phyloP scores from a whole-genome alignment of 169 alveolate genomes.

The Hammondia hammondi region DNA sequence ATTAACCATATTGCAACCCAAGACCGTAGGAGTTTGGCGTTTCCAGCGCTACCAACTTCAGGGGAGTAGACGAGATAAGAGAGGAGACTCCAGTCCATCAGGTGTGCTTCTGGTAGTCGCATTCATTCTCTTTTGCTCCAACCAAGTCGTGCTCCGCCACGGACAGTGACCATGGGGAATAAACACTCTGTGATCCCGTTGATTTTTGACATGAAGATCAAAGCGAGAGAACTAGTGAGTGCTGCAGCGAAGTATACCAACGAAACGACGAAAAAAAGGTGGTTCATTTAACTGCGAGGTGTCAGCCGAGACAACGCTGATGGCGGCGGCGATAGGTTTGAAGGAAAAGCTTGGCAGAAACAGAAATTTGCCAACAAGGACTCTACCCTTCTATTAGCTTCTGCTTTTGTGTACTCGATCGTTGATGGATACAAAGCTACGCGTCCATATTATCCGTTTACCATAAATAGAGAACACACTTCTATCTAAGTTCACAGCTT shows the following conservation, averaged over 20 bases:
- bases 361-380: too few relatives aligned
- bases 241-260: not conserved
- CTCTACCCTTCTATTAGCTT: too few relatives aligned
- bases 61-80: not conserved
- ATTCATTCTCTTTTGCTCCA: not conserved
- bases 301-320: not conserved
- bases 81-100: not conserved
- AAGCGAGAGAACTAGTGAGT: slow-evolving; percentile 66
- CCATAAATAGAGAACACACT: too few relatives aligned
- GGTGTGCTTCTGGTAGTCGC: not conserved
- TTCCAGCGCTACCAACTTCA: not conserved
- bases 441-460: too few relatives aligned
- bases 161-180: slow-evolving; percentile 45
- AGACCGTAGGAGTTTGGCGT: not conserved
- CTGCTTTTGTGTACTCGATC: too few relatives aligned
- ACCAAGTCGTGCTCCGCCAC: not conserved
- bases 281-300: not conserved
- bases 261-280: not conserved
- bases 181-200: slow-evolving; percentile 58
- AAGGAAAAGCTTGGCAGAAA: too few relatives aligned
- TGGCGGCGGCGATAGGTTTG: too few relatives aligned
- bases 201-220: slow-evolving; percentile 81
- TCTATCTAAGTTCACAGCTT: too few relatives aligned
- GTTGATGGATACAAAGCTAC: too few relatives aligned
- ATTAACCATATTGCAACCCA: not conserved